phyloP scores from a whole-genome alignment of 2,329 filamentous ascomycete species.

The Rhynchosporium agropyri region DNA sequence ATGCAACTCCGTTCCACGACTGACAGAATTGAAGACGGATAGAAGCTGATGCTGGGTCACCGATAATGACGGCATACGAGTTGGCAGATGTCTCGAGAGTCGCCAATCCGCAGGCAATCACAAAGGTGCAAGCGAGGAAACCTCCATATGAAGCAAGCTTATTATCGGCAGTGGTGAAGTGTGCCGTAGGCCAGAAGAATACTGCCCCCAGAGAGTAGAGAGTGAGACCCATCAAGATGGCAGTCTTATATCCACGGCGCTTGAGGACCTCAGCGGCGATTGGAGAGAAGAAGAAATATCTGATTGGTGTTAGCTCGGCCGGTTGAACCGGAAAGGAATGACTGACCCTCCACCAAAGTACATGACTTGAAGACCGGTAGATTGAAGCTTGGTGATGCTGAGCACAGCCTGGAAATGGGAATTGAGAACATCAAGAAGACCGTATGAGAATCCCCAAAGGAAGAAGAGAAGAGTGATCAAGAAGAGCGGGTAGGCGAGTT shows the following conservation, averaged over 20 bases:
- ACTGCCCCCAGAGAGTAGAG: slow-evolving; percentile 78
- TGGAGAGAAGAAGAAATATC: slow-evolving; percentile 66
- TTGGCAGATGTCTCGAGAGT: slow-evolving; percentile 81
- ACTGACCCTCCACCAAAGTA: slow-evolving; percentile 65
- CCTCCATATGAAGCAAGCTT: slow-evolving; percentile 68
- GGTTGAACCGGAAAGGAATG: not conserved
- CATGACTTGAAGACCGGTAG: slow-evolving; percentile 67
- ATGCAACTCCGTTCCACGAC: slow-evolving; percentile 73
- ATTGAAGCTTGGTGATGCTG: slow-evolving; percentile 62
- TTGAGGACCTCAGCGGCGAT: slow-evolving; percentile 73
- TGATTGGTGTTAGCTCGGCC: slow-evolving; percentile 1
- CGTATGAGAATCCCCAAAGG: slow-evolving; percentile 88
- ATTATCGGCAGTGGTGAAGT: slow-evolving; percentile 59
- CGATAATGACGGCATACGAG: slow-evolving; percentile 71
- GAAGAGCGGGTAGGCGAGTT: slow-evolving; percentile 52
- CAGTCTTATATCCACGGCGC: slow-evolving; percentile 73
- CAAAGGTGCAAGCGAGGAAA: slow-evolving; percentile 72
- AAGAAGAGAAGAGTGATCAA: slow-evolving; percentile 79
- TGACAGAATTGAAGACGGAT: slow-evolving; percentile 76
- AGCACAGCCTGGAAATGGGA: slow-evolving; percentile 65
- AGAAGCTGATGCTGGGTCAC: slow-evolving; percentile 72
- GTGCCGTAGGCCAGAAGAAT: slow-evolving; percentile 80
- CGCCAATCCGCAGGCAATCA: slow-evolving; percentile 75
- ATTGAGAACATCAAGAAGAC: slow-evolving; percentile 81
- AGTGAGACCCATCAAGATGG: slow-evolving; percentile 73